Conservation (phyloP, 2,329 filamentous ascomycete genomes). For the Fusarium succisae region DNA sequence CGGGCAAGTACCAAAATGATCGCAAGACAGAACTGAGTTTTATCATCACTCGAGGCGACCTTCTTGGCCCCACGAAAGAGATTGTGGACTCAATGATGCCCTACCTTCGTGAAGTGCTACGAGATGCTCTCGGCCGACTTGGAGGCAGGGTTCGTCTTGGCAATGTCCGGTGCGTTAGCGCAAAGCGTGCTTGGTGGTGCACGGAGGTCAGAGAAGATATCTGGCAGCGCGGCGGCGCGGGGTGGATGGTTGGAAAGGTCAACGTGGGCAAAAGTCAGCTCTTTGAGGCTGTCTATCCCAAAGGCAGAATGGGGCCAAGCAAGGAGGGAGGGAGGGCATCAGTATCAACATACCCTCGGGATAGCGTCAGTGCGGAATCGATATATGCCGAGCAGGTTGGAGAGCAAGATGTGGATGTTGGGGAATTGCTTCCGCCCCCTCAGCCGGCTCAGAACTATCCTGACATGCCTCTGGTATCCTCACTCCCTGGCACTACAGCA, state of each 20-base stretch:
- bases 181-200: conserved; percentile 91
- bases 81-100: conserved; percentile 89
- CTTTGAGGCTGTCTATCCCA: conserved; percentile 88
- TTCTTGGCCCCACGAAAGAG: conserved; percentile 83
- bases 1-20: conserved; percentile 71
- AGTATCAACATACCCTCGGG: conserved; percentile 28
- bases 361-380: conserved; percentile 17
- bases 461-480: conserved; percentile 84
- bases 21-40: conserved; percentile 84
- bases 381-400: conserved; percentile 46
- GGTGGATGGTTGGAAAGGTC: conserved; percentile 97
- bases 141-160: conserved; percentile 81
- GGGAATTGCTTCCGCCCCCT: conserved; percentile 77
- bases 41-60: conserved; percentile 87
- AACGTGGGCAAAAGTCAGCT: conserved; percentile 97
- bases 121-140: conserved; percentile 75
- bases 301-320: conserved; percentile 63
- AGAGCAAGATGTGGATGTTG: conserved; percentile 49
- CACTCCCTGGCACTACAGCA: conserved; percentile 90
- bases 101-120: conserved; percentile 79
- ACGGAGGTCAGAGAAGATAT: conserved; percentile 86
- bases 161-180: conserved; percentile 87
- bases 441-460: conserved; percentile 80
- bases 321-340: conserved; percentile 16
- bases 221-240: conserved; percentile 81